These are phyloP conservation scores for Tolypocladium album DNA, from an alignment of 2,329 filamentous ascomycete species.

Conservation along the genomic window DNA sequence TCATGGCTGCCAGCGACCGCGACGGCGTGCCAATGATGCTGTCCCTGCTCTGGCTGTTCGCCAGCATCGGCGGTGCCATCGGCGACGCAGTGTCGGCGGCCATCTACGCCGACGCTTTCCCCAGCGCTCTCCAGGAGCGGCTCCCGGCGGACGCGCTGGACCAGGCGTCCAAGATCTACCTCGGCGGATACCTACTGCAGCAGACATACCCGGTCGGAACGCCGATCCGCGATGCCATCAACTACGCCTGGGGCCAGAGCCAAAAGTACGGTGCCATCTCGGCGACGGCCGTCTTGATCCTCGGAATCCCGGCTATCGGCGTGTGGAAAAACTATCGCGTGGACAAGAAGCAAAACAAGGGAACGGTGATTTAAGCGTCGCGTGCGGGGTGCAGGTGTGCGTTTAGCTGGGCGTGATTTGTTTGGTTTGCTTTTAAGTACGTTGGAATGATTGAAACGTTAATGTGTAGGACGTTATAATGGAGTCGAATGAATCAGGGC, in stretches of 20 bases:
- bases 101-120: constrained; percentile 50
- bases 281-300: constrained; percentile 27
- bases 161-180: constrained; percentile 35
- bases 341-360: constrained; percentile 31
- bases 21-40: constrained; percentile 44
- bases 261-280: constrained; percentile 35
- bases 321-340: constrained; percentile 38
- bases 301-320: constrained; percentile 27
- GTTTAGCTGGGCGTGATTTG: too few relatives aligned
- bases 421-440: not conserved
- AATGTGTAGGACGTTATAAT: too few relatives aligned
- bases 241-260: constrained; percentile 44
- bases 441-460: too few relatives aligned
- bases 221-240: constrained; percentile 40
- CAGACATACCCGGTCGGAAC: constrained; percentile 39
- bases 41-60: constrained; percentile 44
- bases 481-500: too few relatives aligned
- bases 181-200: constrained; percentile 38
- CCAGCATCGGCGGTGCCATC: constrained; percentile 46
- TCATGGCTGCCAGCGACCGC: constrained; percentile 45
- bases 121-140: constrained; percentile 33
- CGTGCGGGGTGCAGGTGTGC: not conserved
- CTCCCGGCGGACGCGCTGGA: constrained; percentile 29
- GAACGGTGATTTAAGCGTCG: constrained; percentile 15
- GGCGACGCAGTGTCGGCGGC: constrained; percentile 47